Percentiles rank a stretch among this genome's conserved stretches.
Conservation (phyloP, 192 early-diverging fungal species). For the Allomyces javanicus region DNA sequence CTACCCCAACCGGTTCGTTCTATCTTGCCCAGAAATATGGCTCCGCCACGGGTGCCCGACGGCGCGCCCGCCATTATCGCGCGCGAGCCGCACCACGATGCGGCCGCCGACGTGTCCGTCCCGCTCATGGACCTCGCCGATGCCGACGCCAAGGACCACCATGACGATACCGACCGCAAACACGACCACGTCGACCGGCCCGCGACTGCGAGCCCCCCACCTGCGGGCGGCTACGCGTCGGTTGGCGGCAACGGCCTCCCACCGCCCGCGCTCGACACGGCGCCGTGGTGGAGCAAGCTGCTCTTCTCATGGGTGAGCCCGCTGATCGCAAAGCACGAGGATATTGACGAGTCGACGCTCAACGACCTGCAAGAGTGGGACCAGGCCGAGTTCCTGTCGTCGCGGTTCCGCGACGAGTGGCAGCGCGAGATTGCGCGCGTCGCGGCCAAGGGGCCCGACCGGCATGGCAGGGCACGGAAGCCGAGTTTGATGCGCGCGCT, state of each 20-base stretch:
- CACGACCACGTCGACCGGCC: too few relatives aligned
- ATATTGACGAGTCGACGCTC: neutral
- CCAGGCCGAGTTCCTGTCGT: neutral
- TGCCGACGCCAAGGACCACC: neutral
- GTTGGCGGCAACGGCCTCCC: neutral
- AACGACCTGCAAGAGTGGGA: neutral
- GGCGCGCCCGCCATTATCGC: neutral
- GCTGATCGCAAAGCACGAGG: neutral
- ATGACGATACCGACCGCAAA: too few relatives aligned
- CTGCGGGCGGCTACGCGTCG: neutral
- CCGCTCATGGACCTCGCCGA: neutral
- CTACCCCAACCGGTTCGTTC: neutral
- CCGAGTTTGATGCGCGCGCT: neutral
- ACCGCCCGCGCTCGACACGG: neutral
- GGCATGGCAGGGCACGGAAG: too few relatives aligned
- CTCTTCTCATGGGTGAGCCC: neutral
- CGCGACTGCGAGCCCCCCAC: neutral
- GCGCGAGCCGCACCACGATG: neutral
- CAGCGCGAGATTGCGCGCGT: neutral
- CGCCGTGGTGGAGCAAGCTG: neutral
- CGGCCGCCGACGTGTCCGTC: neutral
- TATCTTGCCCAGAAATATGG: neutral
- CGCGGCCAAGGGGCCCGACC: neutral
- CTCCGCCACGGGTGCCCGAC: too few relatives aligned
- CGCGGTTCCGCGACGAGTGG: neutral